phyloP scores from a whole-genome alignment of 257 asterid species.

The Solanum lycopersicoides region DNA sequence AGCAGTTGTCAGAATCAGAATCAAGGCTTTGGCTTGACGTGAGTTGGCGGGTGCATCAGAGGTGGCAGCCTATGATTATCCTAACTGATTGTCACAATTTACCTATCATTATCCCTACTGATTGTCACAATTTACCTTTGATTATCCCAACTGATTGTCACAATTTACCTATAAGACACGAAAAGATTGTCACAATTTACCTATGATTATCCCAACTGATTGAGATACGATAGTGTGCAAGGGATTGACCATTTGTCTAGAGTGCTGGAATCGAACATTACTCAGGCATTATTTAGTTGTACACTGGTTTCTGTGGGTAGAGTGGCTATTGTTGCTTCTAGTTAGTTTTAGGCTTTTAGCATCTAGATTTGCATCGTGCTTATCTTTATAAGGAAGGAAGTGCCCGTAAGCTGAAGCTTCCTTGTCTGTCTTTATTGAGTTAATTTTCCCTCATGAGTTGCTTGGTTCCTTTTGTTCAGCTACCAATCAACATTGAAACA shows the following conservation, averaged over 20 bases:
- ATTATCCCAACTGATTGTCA: no score
- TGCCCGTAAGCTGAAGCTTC: not conserved
- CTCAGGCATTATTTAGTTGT: not conserved
- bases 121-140: not conserved
- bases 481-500: conserved; percentile 93
- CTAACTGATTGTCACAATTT: not conserved
- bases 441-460: not conserved
- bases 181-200: not conserved
- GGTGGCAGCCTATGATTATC: no score
- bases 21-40: not conserved
- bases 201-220: not conserved
- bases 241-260: not conserved
- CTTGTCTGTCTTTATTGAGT: not conserved
- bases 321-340: not conserved
- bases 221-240: not conserved
- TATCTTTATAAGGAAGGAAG: not conserved
- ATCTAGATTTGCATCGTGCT: not conserved
- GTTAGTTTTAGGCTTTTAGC: not conserved
- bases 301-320: not conserved
- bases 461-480: conserved; percentile 27
- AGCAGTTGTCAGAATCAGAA: not conserved
- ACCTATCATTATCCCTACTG: not conserved
- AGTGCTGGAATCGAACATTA: not conserved
- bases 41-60: not conserved
- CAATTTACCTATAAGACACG: not conserved